Conservation (phyloP, 495 filamentous ascomycete species). For the Neurospora sp. region DNA sequence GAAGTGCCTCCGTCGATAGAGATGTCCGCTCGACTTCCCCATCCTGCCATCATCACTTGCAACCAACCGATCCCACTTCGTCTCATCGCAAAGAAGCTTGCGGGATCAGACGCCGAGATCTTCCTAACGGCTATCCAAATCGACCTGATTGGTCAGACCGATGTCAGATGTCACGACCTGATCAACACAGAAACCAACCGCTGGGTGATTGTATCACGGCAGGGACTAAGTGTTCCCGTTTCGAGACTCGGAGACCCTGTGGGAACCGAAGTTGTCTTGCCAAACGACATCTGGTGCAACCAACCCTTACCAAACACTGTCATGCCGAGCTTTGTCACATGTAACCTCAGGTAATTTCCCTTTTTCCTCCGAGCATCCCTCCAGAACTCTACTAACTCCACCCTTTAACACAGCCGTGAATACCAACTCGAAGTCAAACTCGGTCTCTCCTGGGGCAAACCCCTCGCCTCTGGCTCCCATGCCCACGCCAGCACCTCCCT, state of each 20-base stretch:
- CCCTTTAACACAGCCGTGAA: constrained; percentile 31
- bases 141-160: constrained; percentile 67
- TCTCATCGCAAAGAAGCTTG: constrained; percentile 63
- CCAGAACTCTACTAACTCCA: not conserved
- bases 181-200: constrained; percentile 51
- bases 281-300: constrained; percentile 57
- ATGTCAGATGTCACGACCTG: constrained; percentile 64
- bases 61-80: constrained; percentile 76
- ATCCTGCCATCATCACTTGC: constrained; percentile 83
- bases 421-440: constrained; percentile 79
- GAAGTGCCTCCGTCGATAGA: constrained; percentile 32
- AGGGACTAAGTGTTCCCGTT: constrained; percentile 55
- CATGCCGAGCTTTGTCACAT: constrained; percentile 76
- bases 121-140: constrained; percentile 74
- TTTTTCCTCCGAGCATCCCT: not conserved
- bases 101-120: constrained; percentile 51
- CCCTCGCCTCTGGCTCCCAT: constrained; percentile 2
- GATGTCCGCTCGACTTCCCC: constrained; percentile 75
- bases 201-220: constrained; percentile 60
- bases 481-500: not conserved
- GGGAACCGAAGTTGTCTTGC: constrained; percentile 56
- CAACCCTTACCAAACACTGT: constrained; percentile 70
- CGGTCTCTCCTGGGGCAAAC: constrained; percentile 51
- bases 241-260: constrained; percentile 46
- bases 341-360: constrained; percentile 55